Percentiles rank a stretch among this genome's conserved stretches.
phyloP scores from a whole-genome alignment of 2,329 filamentous ascomycete species.

The Didymella arachidicola region DNA sequence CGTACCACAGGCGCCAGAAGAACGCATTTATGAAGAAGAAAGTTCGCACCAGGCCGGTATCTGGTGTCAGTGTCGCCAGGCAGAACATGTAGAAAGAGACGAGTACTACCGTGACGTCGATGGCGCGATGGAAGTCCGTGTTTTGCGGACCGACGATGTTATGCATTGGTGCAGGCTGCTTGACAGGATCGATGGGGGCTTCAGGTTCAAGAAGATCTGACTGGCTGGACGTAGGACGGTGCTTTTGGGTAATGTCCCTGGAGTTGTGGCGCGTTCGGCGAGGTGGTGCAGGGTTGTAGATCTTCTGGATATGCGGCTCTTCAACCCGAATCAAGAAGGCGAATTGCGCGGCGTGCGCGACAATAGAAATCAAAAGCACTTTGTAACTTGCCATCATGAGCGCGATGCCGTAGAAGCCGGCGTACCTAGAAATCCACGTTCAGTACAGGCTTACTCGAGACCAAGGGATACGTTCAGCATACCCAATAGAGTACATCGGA shows the following conservation, averaged over 20 bases:
- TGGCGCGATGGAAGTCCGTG: slow-evolving; percentile 85
- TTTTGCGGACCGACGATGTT: slow-evolving; percentile 84
- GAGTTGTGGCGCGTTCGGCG: slow-evolving; percentile 65
- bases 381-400: slow-evolving; percentile 98
- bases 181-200: slow-evolving; percentile 52
- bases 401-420: slow-evolving; percentile 97
- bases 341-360: slow-evolving; percentile 94
- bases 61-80: slow-evolving; percentile 78
- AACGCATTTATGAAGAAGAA: slow-evolving; percentile 84
- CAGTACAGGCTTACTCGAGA: slow-evolving; percentile 6
- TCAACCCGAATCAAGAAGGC: slow-evolving; percentile 90
- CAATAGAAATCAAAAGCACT: slow-evolving; percentile 94
- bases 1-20: slow-evolving; percentile 90
- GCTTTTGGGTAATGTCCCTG: slow-evolving; percentile 52
- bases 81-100: slow-evolving; percentile 77
- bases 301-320: slow-evolving; percentile 98
- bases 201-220: slow-evolving; percentile 50
- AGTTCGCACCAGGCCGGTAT: slow-evolving; percentile 75
- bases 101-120: slow-evolving; percentile 81
- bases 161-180: slow-evolving; percentile 74
- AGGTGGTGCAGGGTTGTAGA: slow-evolving; percentile 88
- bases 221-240: slow-evolving; percentile 46
- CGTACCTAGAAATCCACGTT: slow-evolving; percentile 69
- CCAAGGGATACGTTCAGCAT: slow-evolving; percentile 4
- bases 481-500: slow-evolving; percentile 24